Conservation (phyloP, 1,284 basidiomycete genomes). For the Microbotryum scabiosae region DNA sequence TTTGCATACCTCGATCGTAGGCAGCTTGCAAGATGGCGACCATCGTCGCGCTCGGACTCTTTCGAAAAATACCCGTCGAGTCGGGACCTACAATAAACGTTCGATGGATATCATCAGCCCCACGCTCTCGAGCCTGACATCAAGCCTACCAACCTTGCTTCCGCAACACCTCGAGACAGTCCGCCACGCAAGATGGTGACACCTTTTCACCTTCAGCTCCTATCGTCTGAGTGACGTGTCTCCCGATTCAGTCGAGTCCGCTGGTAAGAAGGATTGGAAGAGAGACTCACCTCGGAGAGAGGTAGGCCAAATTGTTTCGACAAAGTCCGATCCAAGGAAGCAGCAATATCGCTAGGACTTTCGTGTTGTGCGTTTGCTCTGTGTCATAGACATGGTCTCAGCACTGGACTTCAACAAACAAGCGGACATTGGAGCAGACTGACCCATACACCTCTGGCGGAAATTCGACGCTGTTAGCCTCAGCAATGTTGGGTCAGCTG, state of each 20-base stretch:
- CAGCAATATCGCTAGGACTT: not conserved
- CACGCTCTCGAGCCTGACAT: not conserved
- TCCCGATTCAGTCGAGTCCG: not conserved
- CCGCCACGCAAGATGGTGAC: constrained; percentile 13
- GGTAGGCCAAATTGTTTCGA: constrained; percentile 5
- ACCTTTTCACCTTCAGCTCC: not conserved
- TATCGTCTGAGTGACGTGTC: not conserved
- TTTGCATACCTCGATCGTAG: constrained; percentile 20
- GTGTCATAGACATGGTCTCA: not conserved
- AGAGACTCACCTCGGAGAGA: constrained; percentile 7
- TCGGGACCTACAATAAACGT: constrained; percentile 6
- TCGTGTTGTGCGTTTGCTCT: constrained; percentile 14
- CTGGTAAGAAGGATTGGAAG: not conserved
- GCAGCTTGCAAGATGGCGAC: constrained; percentile 21
- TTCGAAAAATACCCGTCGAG: constrained; percentile 31
- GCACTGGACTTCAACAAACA: not conserved
- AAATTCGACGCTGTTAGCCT: constrained; percentile 12
- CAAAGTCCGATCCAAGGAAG: not conserved
- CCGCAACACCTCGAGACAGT: constrained; percentile 13
- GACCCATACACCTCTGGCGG: constrained; percentile 24
- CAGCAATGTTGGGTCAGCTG: not conserved
- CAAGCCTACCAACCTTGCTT: constrained; percentile 9
- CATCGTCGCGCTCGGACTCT: constrained; percentile 20
- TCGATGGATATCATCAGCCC: not conserved
- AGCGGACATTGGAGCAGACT: not conserved